These are phyloP conservation scores for Talaromyces funiculosus DNA, from an alignment of 2,329 filamentous ascomycete genomes.

Conservation along the genomic window DNA sequence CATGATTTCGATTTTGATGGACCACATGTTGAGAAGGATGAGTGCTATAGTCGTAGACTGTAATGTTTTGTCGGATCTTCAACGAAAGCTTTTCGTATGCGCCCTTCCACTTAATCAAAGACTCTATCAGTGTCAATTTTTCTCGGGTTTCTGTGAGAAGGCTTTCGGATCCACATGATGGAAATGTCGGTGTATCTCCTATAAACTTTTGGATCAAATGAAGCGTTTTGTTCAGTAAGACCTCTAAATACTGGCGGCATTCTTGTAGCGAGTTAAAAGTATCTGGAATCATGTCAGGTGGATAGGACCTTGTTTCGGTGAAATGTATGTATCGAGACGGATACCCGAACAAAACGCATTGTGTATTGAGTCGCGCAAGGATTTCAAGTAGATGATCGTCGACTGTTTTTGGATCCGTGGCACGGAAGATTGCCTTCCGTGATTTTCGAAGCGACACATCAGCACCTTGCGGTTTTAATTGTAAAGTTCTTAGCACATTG, in stretches of 20 bases:
- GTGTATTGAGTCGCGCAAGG: conserved; percentile 10
- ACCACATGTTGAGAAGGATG: not conserved
- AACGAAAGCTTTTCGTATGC: not conserved
- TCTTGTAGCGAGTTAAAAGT: conserved; percentile 3
- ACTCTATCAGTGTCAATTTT: not conserved
- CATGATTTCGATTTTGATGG: conserved; percentile 10
- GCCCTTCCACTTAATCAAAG: not conserved
- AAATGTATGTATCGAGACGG: conserved; percentile 7
- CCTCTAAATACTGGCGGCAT: conserved; percentile 8
- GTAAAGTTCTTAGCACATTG: not conserved
- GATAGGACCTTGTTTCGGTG: not conserved
- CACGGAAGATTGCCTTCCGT: not conserved
- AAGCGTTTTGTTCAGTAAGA: not conserved
- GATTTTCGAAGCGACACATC: not conserved
- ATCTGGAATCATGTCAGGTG: not conserved
- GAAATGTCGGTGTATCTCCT: not conserved
- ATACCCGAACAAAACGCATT: conserved; percentile 10
- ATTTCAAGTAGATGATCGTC: conserved; percentile 12
- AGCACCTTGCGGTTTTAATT: not conserved
- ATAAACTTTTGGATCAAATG: not conserved
- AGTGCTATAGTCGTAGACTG: conserved; percentile 1
- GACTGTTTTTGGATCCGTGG: not conserved
- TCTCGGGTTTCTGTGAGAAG: not conserved
- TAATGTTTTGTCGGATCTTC: not conserved
- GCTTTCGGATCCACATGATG: not conserved